These are phyloP conservation scores for Jacaranda copaia DNA, from an alignment of 257 asterid genomes.

Conservation along the genomic window DNA sequence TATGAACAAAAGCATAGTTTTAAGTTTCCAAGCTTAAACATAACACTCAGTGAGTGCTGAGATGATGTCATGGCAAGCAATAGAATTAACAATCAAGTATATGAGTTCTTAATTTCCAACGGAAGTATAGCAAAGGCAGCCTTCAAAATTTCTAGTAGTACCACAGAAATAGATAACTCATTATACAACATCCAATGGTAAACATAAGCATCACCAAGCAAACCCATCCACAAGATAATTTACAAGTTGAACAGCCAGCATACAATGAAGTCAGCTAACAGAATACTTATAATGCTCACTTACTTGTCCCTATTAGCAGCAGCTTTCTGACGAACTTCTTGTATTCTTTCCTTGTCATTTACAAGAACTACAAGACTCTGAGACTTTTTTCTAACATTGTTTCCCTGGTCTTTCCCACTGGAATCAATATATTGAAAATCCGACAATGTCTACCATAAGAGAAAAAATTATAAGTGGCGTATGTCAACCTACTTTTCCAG, in stretches of 20 bases:
- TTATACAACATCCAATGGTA: background rate
- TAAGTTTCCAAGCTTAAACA: background rate
- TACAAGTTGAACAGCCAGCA: slow-evolving; percentile 13
- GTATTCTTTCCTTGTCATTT: slow-evolving; percentile 94
- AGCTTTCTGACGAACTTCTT: slow-evolving; percentile 96
- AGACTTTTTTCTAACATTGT: slow-evolving; percentile 91
- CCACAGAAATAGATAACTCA: background rate
- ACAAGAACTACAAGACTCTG: slow-evolving; percentile 90
- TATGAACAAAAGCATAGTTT: background rate
- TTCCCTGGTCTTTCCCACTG: slow-evolving; percentile 95
- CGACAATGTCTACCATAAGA: slow-evolving; percentile 72
- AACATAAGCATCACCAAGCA: slow-evolving; percentile 4
- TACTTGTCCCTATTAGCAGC: slow-evolving; percentile 91
- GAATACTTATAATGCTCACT: slow-evolving; percentile 40
- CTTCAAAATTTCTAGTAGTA: slow-evolving; percentile 13
- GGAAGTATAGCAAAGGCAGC: slow-evolving; percentile 16
- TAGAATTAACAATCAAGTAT: background rate
- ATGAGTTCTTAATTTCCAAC: slow-evolving; percentile 20
- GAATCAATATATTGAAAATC: slow-evolving; percentile 97
- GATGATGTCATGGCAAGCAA: slow-evolving; percentile 4
- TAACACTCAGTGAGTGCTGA: background rate
- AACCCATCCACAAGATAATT: slow-evolving; percentile 2
- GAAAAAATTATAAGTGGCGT: slow-evolving; percentile 35
- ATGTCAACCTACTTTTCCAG: slow-evolving; percentile 10
- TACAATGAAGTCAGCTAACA: slow-evolving; percentile 28